Conservation (phyloP, 2,329 filamentous ascomycete genomes). For the Metarhizium anisopliae region DNA sequence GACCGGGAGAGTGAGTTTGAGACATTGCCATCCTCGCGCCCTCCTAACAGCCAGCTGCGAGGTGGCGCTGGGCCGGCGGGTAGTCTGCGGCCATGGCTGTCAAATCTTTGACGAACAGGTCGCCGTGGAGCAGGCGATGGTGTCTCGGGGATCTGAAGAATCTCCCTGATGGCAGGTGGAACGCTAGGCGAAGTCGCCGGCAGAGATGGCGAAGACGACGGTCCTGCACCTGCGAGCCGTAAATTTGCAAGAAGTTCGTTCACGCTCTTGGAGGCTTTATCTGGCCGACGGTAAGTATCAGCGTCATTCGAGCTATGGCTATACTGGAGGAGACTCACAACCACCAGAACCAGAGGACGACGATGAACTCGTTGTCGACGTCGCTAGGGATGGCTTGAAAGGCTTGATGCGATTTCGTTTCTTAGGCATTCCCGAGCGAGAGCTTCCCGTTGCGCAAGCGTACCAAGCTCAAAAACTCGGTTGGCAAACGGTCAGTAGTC, state of each 20-base stretch:
- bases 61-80: conserved; percentile 53
- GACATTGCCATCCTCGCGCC: conserved; percentile 8
- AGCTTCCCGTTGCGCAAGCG: conserved; percentile 1
- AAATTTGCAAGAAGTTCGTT: conserved; percentile 52
- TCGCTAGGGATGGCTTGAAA: conserved; percentile 50
- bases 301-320: neutral
- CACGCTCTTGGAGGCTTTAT: conserved; percentile 32
- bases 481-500: neutral
- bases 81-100: conserved; percentile 38
- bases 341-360: conserved; percentile 17
- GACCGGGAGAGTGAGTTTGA: conserved; percentile 10
- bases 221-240: conserved; percentile 34
- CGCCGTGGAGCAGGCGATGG: conserved; percentile 41
- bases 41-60: conserved; percentile 40
- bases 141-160: conserved; percentile 51
- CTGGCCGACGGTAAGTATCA: neutral
- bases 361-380: conserved; percentile 28
- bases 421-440: conserved; percentile 47
- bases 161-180: conserved; percentile 48
- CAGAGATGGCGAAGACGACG: conserved; percentile 18
- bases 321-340: conserved; percentile 14
- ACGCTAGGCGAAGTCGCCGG: conserved; percentile 39
- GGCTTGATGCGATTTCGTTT: conserved; percentile 48
- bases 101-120: conserved; percentile 30
- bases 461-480: neutral